These are phyloP conservation scores for Hippophae tibetana DNA, from an alignment of 306 rosid genomes.

Conservation along the genomic window DNA sequence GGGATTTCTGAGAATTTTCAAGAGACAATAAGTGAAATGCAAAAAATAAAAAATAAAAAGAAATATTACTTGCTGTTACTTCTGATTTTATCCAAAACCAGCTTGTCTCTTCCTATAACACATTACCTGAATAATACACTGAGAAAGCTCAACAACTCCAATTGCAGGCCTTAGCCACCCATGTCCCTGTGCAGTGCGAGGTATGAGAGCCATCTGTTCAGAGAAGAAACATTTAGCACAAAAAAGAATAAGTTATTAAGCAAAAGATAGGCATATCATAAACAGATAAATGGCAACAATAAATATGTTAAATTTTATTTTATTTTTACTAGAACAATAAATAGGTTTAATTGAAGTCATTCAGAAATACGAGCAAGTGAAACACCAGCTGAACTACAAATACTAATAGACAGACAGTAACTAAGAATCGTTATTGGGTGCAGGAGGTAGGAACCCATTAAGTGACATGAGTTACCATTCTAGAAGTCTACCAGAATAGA, in stretches of 20 bases:
- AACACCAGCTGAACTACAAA: background rate
- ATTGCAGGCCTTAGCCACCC: slow-evolving; percentile 99
- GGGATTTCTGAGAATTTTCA: no score
- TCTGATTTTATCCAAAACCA: background rate
- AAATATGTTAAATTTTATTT: background rate
- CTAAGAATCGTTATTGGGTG: background rate
- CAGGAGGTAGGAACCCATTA: background rate
- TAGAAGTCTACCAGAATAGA: slow-evolving; percentile 5
- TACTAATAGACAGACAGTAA: background rate
- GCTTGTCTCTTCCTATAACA: background rate
- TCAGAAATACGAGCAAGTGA: background rate
- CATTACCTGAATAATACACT: slow-evolving; percentile 86
- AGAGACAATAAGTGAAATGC: no score
- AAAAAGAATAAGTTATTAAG: background rate
- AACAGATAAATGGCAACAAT: background rate
- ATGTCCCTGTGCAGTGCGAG: slow-evolving; percentile 90
- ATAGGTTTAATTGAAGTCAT: background rate
- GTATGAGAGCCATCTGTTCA: slow-evolving; percentile 80
- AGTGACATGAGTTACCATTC: slow-evolving; percentile 1
- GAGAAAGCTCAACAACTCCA: slow-evolving; percentile 93
- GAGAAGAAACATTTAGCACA: slow-evolving; percentile 6
- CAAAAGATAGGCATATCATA: background rate
- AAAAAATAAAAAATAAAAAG: no score
- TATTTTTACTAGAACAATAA: background rate
- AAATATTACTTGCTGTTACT: no score